Base-by-base conservation (phyloP, 2,329 filamentous ascomycete species). In the Dactylellina sp. region DNA sequence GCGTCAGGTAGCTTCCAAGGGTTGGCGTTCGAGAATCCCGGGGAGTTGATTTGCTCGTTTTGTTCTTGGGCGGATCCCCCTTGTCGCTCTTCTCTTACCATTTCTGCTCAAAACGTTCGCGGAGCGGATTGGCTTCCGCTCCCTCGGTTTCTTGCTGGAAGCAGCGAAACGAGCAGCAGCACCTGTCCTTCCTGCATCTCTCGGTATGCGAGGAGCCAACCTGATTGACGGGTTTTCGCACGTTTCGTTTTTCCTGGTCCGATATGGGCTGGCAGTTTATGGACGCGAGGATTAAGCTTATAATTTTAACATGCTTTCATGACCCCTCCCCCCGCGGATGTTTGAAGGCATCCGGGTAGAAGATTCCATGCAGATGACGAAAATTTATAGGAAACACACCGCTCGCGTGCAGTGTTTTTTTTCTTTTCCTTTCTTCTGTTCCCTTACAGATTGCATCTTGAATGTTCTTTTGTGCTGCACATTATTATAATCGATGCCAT, bases 11-110 rank as follows among this genome's bases (percentile, higher is more conserved):
- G 37, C 47, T 28, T 56, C 46, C 46, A 42, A 47, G 40, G 56
- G 40, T 44, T 50, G 53, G 25, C 49, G 28, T 35, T 37, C 60
- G 60, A 42, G 37, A 55, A 57, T 53, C 32, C 37, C 52, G 44
- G 50, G 66, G 66, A 49, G 66, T 59, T 72, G 52, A 72, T 61
- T 66, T 61, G 60, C 68, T 66, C 70, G 32, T 65, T 65, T 65
- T 61, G 32, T 65, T 65, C 60, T 65, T 56, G 66, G 42, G 9
- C 14, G 16, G 20, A 24, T 46, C 65, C 60, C 49, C 60, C 14
- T 55, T 35, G 42, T n/a, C 22, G 14, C 12, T 35, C 37, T 42
- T 37, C 60, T 55, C 55, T 44, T 22, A 18, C 14, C 22, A 40
- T 24, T 32, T 28, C 56, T 16, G 7, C 9, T 18, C 25, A 37